Evolutionary conservation across 2,329 filamentous ascomycete genomes (phyloP), one percentile per base, ranked within the genome.

Genomic region (Arthroderma sp.): DNA sequence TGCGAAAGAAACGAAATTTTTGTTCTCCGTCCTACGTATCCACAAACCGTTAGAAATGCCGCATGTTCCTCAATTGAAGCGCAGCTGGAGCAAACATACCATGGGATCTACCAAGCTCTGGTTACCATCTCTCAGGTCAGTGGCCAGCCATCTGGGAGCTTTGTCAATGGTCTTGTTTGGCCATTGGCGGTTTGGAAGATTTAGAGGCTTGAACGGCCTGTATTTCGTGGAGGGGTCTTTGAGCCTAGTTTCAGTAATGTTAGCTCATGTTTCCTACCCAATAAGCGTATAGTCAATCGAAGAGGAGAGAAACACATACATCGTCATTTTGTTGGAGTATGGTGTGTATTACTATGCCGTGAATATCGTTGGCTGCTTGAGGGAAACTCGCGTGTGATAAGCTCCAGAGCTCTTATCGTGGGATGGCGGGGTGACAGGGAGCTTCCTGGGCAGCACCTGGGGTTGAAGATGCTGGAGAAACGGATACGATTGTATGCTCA

Each of bases 1-100:
- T 93, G 67, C 88, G 81, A 73, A 96, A 96, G 73, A 88, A 96
- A 49, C 74, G 73, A 78, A 83, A 91, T 69, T 96, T 96, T 72
- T 95, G 87, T 40, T 94, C 85, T 54, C 86, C 86, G 59, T 86
- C 91, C 85, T 91, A 56, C 43, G 47, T 41, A 5, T 36, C 15
- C 29, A 43, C 38, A 31, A 43, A 9, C 42, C 29, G 15, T 15
- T 22, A n/a, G 6, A 36, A 10, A 22, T 22, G 15, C 15, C 15
- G 15, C 15, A 22, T 22, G 15, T 22, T 22, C 15, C 15, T 22
- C 43, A 2, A 30, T 5, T 28, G 22, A 22, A 6, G 11, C 3
- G 27, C 10, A 28, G 30, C 3, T 5, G 10, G 2, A 29, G 9
- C 15, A 43, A 5, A 31, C 76, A 53, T 71, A 85, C 83, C 88